Base-by-base conservation (phyloP, 2,329 filamentous ascomycete genomes). In the Clathrospora elynae region DNA sequence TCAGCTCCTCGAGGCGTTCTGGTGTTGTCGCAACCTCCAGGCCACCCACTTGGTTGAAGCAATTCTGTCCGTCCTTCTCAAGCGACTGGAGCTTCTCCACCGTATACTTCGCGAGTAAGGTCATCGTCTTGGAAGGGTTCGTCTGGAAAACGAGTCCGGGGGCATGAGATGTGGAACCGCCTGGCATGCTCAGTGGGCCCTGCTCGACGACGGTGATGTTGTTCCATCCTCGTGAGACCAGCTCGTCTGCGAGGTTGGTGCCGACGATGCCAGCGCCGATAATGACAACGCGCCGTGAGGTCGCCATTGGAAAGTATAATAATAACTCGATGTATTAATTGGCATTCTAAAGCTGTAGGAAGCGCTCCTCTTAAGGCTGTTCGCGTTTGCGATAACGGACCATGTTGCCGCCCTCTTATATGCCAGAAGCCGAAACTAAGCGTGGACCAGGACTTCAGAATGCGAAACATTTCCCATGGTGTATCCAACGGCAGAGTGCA, bases 121-220 rank as follows among this genome's bases (percentile, higher is more conserved):
- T 82, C 79, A 85, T 73, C 0, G 78, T 78, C 61, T 78, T 81
- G 33, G 77, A 81, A 1, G 71, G 63, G 35, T 79, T 84, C 6
- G 80, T 84, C 59, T 85, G 82, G 55, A 84, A 85, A 0, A 85
- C 82, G 3, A 85, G 73, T 0, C 82, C 82, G 0, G 82, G 82
- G 4, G 82, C 82, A 51, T 85, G 82, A 5, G 82, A 85, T 5
- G 83, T 85, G 18, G 83, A 85, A 30, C 82, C 82, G 17, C 83
- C 82, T 0, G 82, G 82, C 75, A 85, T 78, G 44, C 73, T 69
- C 51, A 85, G 62, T 2, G 82, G 82, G 0, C 82, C 82, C 63
- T 85, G 82, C 51, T 85, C 82, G 49, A 85, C 69, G 35, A 85
- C 82, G 12, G 82, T 85, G 62, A 85, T 82, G 62, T 84, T 67